Evolutionary conservation across 2,329 filamentous ascomycete genomes (phyloP).

Genomic region (Dendrostoma leiphaemia): DNA sequence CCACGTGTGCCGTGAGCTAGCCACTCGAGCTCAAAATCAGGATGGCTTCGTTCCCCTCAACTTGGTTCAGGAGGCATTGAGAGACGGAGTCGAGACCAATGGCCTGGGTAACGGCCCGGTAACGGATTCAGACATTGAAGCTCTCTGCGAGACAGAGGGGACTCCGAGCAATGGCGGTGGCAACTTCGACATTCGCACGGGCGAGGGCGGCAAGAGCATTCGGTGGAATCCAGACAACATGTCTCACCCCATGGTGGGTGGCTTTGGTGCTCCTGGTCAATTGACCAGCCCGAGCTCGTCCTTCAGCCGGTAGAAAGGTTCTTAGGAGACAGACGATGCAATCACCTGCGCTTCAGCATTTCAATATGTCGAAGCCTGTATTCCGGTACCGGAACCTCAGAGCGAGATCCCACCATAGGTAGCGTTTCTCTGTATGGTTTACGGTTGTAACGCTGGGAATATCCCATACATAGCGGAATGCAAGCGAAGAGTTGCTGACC

Average conservation of each 20-base stretch:
- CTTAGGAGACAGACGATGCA: conserved; percentile 24
- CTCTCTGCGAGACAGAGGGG: conserved; percentile 89
- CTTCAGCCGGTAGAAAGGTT: conserved; percentile 24
- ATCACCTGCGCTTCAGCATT: background rate
- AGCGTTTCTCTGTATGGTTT: conserved; percentile 11
- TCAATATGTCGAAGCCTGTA: background rate
- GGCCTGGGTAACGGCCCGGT: conserved; percentile 36
- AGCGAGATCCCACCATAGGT: background rate
- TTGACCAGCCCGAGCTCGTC: conserved; percentile 63
- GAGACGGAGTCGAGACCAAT: conserved; percentile 61
- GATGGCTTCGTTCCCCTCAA: conserved; percentile 68
- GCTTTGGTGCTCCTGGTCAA: conserved; percentile 61
- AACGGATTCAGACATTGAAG: conserved; percentile 68
- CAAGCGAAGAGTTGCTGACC: background rate
- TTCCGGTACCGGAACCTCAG: conserved; percentile 16
- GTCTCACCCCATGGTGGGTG: conserved; percentile 38
- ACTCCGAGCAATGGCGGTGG: conserved; percentile 84
- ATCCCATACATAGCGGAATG: conserved; percentile 6
- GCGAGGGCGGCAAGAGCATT: conserved; percentile 44
- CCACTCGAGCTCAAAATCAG: conserved; percentile 33
- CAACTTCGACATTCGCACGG: conserved; percentile 69
- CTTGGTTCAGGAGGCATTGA: conserved; percentile 46
- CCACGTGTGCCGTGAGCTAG: conserved; percentile 68
- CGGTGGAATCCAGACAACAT: conserved; percentile 45
- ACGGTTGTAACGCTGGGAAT: conserved; percentile 11